A percentile compares a stretch with the other conserved stretches of the same genome.
Conservation (phyloP, 2,329 filamentous ascomycete species). For the Neofusicoccum umdonicola region DNA sequence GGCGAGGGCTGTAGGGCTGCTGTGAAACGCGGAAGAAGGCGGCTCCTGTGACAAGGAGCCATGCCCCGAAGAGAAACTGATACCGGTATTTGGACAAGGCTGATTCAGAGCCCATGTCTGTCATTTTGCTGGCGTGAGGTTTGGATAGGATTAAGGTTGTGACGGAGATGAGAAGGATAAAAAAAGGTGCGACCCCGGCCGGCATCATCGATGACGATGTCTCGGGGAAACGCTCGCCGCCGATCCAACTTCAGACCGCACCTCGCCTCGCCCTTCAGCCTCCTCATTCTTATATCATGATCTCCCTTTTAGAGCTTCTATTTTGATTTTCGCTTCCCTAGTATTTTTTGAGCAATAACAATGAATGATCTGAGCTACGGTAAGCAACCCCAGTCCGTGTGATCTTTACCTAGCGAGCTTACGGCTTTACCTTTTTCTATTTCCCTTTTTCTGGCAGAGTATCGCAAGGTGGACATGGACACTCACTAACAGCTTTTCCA, state of each 20-base stretch:
- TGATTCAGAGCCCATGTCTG: background rate
- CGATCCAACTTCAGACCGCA: background rate
- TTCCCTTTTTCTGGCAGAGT: no score
- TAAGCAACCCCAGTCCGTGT: no score
- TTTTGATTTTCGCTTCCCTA: no score
- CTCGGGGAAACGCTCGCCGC: background rate
- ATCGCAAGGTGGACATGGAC: no score
- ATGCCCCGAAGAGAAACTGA: slow-evolving; percentile 28
- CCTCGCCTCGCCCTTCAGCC: background rate
- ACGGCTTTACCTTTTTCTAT: no score
- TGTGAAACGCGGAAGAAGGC: slow-evolving; percentile 34
- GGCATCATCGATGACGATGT: background rate
- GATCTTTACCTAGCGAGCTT: no score
- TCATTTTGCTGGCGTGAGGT: background rate
- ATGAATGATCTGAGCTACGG: no score
- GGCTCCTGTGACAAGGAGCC: slow-evolving; percentile 26
- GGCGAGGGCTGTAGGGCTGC: slow-evolving; percentile 32
- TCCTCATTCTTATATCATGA: background rate
- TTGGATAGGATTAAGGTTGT: slow-evolving; percentile 5
- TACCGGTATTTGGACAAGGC: slow-evolving; percentile 26
- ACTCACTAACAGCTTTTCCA: no score
- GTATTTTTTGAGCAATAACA: no score
- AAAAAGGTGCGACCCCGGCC: background rate
- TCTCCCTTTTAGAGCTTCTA: no score
- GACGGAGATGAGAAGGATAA: slow-evolving; percentile 1